Percentiles rank a stretch among this genome's conserved stretches.
Conservation (phyloP, 2,329 filamentous ascomycete genomes). For the Xenosphaeropsis pyriputrescens region DNA sequence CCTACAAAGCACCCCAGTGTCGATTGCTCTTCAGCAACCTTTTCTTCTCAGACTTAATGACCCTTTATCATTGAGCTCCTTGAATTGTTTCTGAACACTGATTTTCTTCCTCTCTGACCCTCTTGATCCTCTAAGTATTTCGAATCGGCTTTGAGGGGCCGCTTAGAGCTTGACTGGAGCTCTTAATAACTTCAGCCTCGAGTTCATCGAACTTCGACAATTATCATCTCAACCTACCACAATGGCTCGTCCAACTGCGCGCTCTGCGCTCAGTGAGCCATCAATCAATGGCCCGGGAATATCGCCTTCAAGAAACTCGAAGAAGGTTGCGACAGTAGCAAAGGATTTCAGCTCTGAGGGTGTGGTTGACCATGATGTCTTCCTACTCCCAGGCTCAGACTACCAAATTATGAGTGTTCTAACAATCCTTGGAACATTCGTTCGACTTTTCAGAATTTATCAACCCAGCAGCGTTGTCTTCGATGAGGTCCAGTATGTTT, state of each 20-base stretch:
- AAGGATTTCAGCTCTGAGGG: conserved; percentile 60
- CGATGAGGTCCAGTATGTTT: conserved; percentile 91
- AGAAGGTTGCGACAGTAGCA: conserved; percentile 12
- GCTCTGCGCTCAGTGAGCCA: neutral
- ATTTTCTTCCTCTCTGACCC: too few relatives aligned
- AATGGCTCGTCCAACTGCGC: conserved; percentile 1
- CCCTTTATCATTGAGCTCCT: too few relatives aligned
- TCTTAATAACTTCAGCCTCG: too few relatives aligned
- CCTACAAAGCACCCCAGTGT: too few relatives aligned
- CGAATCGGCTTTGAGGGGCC: too few relatives aligned
- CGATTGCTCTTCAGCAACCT: too few relatives aligned
- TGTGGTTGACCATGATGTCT: conserved; percentile 82
- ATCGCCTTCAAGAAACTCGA: conserved; percentile 1
- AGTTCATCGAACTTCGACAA: neutral
- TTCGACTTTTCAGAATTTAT: conserved; percentile 91
- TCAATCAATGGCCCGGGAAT: neutral
- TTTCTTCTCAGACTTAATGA: too few relatives aligned
- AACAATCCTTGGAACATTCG: conserved; percentile 60
- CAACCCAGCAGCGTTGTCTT: conserved; percentile 95
- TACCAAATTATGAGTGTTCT: conserved; percentile 63
- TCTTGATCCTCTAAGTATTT: too few relatives aligned
- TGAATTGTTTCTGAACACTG: too few relatives aligned
- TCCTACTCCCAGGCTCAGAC: conserved; percentile 70
- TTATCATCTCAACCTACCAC: too few relatives aligned
- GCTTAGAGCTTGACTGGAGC: too few relatives aligned